These are phyloP conservation scores for Ganoderma lingzhi DNA, from an alignment of 1,284 basidiomycete species.

Conservation along the genomic window DNA sequence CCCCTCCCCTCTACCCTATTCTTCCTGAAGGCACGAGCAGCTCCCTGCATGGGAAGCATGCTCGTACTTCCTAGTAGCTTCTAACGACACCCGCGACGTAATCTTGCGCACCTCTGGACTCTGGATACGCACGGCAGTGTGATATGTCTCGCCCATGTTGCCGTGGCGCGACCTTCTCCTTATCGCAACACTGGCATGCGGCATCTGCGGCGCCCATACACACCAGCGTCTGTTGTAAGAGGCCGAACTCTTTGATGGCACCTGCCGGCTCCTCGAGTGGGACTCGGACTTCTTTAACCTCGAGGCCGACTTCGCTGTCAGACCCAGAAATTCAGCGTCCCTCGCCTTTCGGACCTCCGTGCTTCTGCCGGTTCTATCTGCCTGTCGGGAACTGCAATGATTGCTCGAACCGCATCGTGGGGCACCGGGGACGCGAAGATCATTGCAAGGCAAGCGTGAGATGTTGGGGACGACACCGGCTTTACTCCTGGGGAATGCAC, in stretches of 20 bases:
- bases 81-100: not conserved
- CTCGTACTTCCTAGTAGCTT: slow-evolving; percentile 3
- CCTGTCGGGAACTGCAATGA: slow-evolving; percentile 34
- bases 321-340: not conserved
- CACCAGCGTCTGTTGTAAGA: too few relatives aligned
- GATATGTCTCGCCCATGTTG: slow-evolving; percentile 39
- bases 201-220: not conserved
- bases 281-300: not conserved
- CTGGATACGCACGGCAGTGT: slow-evolving; percentile 42
- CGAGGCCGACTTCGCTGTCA: not conserved
- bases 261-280: not conserved
- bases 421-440: not conserved
- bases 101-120: slow-evolving; percentile 36
- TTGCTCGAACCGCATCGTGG: not conserved
- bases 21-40: slow-evolving; percentile 8
- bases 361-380: slow-evolving; percentile 54
- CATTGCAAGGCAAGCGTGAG: not conserved
- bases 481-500: not conserved
- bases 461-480: not conserved
- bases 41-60: slow-evolving; percentile 2
- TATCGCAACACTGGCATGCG: slow-evolving; percentile 25
- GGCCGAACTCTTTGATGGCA: too few relatives aligned
- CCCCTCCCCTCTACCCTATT: slow-evolving; percentile 24
- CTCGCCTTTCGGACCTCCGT: not conserved
- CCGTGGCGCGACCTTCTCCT: slow-evolving; percentile 34